These are phyloP conservation scores for Endocarpon pusillum DNA, from an alignment of 495 filamentous ascomycete species.

Conservation along the genomic window DNA sequence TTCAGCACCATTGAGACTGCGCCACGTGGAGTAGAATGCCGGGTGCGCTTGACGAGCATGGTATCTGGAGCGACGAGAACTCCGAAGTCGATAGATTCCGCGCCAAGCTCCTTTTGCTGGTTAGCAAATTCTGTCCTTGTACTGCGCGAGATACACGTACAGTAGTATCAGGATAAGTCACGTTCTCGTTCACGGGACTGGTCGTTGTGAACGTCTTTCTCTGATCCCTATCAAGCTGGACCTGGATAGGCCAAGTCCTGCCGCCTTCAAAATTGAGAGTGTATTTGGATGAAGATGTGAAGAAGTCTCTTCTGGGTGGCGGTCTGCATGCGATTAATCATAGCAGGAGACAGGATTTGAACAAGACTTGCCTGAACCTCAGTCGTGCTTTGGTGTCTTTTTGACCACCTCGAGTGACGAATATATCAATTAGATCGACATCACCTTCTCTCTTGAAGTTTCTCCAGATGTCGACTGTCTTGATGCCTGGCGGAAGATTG, in stretches of 20 bases:
- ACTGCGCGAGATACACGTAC: slow-evolving; percentile 10
- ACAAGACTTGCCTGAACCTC: slow-evolving; percentile 26
- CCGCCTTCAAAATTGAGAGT: slow-evolving; percentile 10
- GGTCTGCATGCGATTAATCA: slow-evolving; percentile 16
- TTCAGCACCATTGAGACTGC: slow-evolving; percentile 16
- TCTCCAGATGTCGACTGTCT: slow-evolving; percentile 20
- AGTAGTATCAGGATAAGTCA: slow-evolving; percentile 16
- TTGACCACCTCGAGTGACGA: slow-evolving; percentile 18
- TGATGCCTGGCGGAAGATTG: slow-evolving; percentile 18
- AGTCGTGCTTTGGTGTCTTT: slow-evolving; percentile 17
- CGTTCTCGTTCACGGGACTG: slow-evolving; percentile 15
- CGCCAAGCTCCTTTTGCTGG: slow-evolving; percentile 1
- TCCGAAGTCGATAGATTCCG: slow-evolving; percentile 8
- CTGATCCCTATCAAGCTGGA: slow-evolving; percentile 11
- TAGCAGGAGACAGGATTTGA: background rate
- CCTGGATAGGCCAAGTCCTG: slow-evolving; percentile 4
- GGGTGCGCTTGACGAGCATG: background rate
- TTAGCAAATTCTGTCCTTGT: slow-evolving; percentile 6
- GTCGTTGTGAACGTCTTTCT: slow-evolving; percentile 9
- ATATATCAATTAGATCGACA: slow-evolving; percentile 27
- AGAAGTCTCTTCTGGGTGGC: slow-evolving; percentile 24
- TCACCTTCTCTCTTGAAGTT: slow-evolving; percentile 24
- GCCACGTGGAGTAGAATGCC: background rate
- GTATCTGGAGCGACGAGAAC: background rate
- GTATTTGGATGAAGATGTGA: slow-evolving; percentile 14